Base-by-base conservation (phyloP, 2,329 filamentous ascomycete genomes). In the Parastagonospora avenae region DNA sequence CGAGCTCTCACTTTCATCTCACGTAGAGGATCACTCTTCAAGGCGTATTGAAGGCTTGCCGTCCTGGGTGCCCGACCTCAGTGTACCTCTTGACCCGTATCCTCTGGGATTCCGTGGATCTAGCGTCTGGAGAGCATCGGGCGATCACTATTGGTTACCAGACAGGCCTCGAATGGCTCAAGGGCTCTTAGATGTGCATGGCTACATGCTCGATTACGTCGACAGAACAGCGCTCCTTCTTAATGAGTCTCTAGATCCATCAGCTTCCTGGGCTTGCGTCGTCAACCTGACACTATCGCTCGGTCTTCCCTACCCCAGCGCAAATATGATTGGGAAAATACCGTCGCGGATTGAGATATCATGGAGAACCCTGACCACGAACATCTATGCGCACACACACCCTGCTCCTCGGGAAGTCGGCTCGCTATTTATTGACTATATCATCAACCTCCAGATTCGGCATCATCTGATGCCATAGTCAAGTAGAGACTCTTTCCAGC, bases 391-490 rank as follows among this genome's bases (percentile, higher is more conserved):
- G 14, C 50, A 64, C 10, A 48, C 30, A 10, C 60, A 55, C 27
- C 64, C 62, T 8, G 62, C 64, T 4, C 64, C 63, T 0, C 2
- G 38, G 1, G 7, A 50, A 36, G 44, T 50, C 1, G 64, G 63
- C 1, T 33, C 42, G 1, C 46, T 67, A 0, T 68, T 68, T 50
- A 64, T 68, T 14, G 63, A 66, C 30, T 68, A 66, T 40, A 61
- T 66, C 9, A 49, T 68, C 8, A 66, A 65, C 46, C 54, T 68
- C 6, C 64, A 66, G 41, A 62, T 68, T 16, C 54, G 62, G 4
- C 63, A 68, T 32, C 58, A 59, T 2, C 46, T 68, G 11, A 66
- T 44, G 49, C 65, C 65, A 12, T 68, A 63, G 63, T 67, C 64
- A 8, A 61, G 59, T 47, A 39, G 42, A 2, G 58, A 63, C 35